These are phyloP conservation scores for Henningerozyma blattae DNA, from an alignment of 805 yeast genomes.

Conservation along the genomic window DNA sequence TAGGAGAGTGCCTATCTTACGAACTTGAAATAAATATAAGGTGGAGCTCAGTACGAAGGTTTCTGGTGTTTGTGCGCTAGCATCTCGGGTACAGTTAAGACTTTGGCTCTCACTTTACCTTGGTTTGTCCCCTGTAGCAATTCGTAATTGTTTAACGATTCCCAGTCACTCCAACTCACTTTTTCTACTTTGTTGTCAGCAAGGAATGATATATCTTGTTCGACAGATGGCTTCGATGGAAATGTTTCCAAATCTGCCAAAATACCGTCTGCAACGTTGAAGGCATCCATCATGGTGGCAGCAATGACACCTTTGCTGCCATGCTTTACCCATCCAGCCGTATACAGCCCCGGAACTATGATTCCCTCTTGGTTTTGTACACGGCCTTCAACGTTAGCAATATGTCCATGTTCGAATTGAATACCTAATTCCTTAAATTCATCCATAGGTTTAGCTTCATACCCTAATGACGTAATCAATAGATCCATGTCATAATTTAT, in stretches of 20 bases:
- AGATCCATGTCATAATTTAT: slow-evolving; percentile 40
- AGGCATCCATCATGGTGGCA: slow-evolving; percentile 76
- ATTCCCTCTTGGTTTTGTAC: slow-evolving; percentile 21
- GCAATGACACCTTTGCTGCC: slow-evolving; percentile 90
- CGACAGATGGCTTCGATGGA: too few species aligned
- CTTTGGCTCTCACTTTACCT: slow-evolving; percentile 11
- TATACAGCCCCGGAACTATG: slow-evolving; percentile 43
- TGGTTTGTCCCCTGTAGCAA: slow-evolving; percentile 7
- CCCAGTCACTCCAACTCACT: slow-evolving; percentile 25
- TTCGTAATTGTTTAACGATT: slow-evolving; percentile 15
- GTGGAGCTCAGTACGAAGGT: too few species aligned
- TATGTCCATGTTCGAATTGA: slow-evolving; percentile 39
- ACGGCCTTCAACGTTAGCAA: slow-evolving; percentile 36
- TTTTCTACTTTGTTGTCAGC: background rate
- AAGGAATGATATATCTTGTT: background rate
- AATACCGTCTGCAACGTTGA: slow-evolving; percentile 57
- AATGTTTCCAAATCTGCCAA: slow-evolving; percentile 39
- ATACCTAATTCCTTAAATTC: slow-evolving; percentile 44
- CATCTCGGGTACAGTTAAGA: slow-evolving; percentile 8
- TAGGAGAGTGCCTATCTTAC: too few species aligned
- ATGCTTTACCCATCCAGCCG: slow-evolving; percentile 82
- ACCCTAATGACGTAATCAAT: slow-evolving; percentile 75
- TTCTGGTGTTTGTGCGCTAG: too few species aligned
- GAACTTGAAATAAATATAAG: too few species aligned
- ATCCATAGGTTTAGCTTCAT: slow-evolving; percentile 49